phyloP scores from a whole-genome alignment of 192 early-diverging fungal species.

The Coemansia furcata region DNA sequence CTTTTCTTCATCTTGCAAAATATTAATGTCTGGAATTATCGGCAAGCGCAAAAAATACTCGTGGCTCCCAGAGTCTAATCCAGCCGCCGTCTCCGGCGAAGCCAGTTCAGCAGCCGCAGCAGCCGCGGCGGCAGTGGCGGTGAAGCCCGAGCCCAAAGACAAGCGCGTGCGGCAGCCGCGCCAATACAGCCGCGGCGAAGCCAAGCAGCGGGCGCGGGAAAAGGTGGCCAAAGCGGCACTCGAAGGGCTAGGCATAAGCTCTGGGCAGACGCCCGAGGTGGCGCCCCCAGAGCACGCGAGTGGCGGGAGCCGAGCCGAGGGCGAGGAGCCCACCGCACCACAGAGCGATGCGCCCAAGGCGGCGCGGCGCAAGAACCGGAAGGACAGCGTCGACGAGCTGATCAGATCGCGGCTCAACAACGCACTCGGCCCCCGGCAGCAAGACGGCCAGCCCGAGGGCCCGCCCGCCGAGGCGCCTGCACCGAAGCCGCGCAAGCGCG shows the following conservation, averaged over 20 bases:
- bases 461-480: not conserved
- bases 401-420: conserved; percentile 42
- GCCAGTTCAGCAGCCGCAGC: not conserved
- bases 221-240: not conserved
- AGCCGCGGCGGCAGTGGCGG: not conserved
- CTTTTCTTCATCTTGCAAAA: not conserved
- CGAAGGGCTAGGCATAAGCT: not conserved
- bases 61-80: conserved; percentile 51
- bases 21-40: conserved; percentile 32
- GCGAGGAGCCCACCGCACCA: not conserved
- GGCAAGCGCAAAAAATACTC: conserved; percentile 51
- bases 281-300: not conserved
- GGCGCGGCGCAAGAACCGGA: conserved; percentile 26
- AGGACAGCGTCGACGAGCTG: conserved; percentile 51
- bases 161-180: conserved; percentile 9
- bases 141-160: conserved; percentile 16
- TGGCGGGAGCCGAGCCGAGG: not conserved
- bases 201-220: conserved; percentile 13
- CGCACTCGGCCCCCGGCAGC: conserved; percentile 9
- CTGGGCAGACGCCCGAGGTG: not conserved
- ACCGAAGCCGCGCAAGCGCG: conserved; percentile 11
- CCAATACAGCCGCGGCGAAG: conserved; percentile 4
- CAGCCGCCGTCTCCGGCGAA: conserved; percentile 45
- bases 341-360: not conserved
- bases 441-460: conserved; percentile 10